Base-by-base conservation (phyloP, 768 basidiomycete genomes). In the Paxillus involutus region DNA sequence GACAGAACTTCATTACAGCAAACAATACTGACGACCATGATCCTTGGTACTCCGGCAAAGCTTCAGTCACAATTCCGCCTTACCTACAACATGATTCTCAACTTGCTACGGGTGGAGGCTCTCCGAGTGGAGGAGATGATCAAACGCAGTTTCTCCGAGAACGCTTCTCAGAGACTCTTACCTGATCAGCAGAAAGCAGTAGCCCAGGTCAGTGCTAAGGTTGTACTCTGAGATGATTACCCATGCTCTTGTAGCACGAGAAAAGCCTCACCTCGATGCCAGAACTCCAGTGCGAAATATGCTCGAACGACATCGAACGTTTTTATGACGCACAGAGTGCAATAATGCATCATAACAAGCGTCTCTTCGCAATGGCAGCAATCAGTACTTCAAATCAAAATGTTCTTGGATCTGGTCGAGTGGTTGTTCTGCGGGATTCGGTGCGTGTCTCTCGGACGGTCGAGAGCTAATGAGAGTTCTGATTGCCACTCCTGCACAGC, bases 51-150 rank as follows among this genome's bases (percentile, higher is more conserved):
- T 33, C 93, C 97, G 1, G 89, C 89, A 52, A 94, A 94, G 69
- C 81, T 99, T 16, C 84, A 88, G 44, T 98, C 96, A 1, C 97
- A 98, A 66, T 99, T 99, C 77, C 81, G 97, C 51, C 78, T 99
- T 58, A 99, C 97, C 1, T 99, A 98, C 73, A 98, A 98, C 70
- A 98, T 99, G 97, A 98, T 99, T 57, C 73, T 99, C 56, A 99
- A 99, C 66, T 75, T 99, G 37, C 80, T 99, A 10, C 86, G 97
- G 17, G 97, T 99, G 10, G 97, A 99, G 66, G 95, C 97, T 0
- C 77, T 99, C 44, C 80, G 86, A 55, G 96, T 98, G 16, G 97
- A 99, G 66, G 97, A 99, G 72, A 99, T 99, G 97, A 98, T 99
- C 67, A 98, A 98, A 71, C 81, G 97, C 37, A 94, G 92, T 68